These are phyloP conservation scores for Lichtheimia ramosa DNA, from an alignment of 371 early-diverging fungal genomes.

Conservation along the genomic window DNA sequence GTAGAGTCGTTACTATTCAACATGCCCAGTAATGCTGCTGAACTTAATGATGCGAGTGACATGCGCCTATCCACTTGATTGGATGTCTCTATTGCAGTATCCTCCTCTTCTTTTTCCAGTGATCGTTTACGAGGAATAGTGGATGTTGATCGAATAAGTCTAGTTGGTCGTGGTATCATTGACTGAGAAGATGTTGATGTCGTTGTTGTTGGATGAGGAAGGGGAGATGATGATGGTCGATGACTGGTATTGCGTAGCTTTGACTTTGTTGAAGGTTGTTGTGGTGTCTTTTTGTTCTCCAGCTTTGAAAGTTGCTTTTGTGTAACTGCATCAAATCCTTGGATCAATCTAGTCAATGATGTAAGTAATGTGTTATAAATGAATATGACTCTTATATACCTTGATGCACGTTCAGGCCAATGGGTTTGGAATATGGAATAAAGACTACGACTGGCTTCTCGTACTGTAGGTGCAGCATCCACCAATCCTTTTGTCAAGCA, in stretches of 20 bases:
- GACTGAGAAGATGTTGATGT: no score
- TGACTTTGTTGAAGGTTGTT: no score
- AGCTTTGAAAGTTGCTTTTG: conserved; percentile 10
- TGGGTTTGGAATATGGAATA: conserved; percentile 15
- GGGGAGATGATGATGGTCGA: no score
- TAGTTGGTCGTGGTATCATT: no score
- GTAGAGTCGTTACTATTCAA: conserved; percentile 15
- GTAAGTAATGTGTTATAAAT: background rate
- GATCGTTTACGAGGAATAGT: no score
- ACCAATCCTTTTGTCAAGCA: conserved; percentile 17
- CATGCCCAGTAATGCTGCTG: conserved; percentile 13
- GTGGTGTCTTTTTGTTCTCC: no score
- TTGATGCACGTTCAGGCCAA: conserved; percentile 30
- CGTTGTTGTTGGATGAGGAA: no score
- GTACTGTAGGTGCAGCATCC: conserved; percentile 25
- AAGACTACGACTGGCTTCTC: conserved; percentile 11
- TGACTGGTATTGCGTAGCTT: no score
- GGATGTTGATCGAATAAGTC: no score
- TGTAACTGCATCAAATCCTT: conserved; percentile 6
- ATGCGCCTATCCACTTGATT: no score
- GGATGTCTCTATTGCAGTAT: no score
- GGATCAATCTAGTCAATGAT: background rate
- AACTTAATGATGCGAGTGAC: background rate
- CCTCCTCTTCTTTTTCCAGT: no score
- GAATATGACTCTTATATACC: conserved; percentile 11